Percentiles rank a stretch among this genome's conserved stretches.
Evolutionary conservation across 2,329 filamentous ascomycete species (phyloP).

Genomic region (Calonectria ilicicola): DNA sequence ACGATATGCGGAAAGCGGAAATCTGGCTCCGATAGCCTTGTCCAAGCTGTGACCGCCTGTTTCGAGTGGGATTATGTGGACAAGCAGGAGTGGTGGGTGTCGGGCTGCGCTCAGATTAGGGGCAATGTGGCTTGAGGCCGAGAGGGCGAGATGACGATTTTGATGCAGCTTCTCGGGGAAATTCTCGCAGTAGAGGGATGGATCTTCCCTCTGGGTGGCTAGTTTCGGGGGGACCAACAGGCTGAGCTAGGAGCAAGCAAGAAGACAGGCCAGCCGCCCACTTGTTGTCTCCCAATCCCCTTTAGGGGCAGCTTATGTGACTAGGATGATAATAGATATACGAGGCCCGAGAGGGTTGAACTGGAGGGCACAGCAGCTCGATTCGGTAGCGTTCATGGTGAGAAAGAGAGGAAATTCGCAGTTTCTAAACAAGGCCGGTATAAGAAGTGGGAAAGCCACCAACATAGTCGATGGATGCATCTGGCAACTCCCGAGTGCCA

Average conservation of each 20-base stretch:
- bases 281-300: conserved; percentile 2
- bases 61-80: conserved; percentile 9
- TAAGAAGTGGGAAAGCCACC: neutral
- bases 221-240: neutral
- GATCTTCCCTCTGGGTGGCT: neutral
- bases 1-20: neutral
- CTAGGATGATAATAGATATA: neutral
- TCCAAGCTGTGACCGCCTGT: conserved; percentile 11
- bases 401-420: neutral
- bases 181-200: conserved; percentile 3
- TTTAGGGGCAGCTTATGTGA: neutral
- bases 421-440: neutral
- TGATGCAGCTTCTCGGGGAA: conserved; percentile 13
- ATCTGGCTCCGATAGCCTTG: neutral
- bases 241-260: neutral
- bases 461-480: neutral
- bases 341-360: neutral
- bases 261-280: neutral
- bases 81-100: neutral
- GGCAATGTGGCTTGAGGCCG: conserved; percentile 19
- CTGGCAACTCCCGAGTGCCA: conserved; percentile 3
- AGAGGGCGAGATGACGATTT: conserved; percentile 1
- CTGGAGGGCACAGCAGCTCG: neutral
- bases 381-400: neutral
- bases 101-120: conserved; percentile 11